phyloP scores from a whole-genome alignment of 306 rosid species.

The Inga oerstediana region DNA sequence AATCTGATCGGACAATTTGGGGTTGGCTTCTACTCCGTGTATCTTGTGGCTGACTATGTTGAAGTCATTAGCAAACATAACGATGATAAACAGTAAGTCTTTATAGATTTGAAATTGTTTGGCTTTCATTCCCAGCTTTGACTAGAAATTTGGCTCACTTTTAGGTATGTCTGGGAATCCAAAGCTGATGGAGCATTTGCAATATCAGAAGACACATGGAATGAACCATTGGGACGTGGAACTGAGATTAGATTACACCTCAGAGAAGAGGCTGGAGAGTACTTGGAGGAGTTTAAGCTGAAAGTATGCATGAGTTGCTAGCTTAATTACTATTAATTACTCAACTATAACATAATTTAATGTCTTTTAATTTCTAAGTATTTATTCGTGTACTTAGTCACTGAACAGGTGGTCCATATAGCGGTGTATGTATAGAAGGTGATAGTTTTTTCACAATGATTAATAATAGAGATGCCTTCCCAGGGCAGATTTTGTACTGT shows the following conservation, averaged over 20 bases:
- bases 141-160: slow-evolving; percentile 5
- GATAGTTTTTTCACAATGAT: not conserved
- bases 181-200: slow-evolving; percentile 99
- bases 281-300: slow-evolving; percentile 84
- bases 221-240: slow-evolving; percentile 96
- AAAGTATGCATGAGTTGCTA: slow-evolving; percentile 49
- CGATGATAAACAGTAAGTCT: slow-evolving; percentile 87
- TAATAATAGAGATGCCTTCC: not conserved
- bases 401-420: not conserved
- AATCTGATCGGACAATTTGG: slow-evolving; percentile 99
- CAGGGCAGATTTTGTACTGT: not conserved
- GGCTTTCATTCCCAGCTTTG: not conserved
- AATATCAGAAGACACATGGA: slow-evolving; percentile 91
- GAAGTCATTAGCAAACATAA: slow-evolving; percentile 96
- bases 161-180: slow-evolving; percentile 97
- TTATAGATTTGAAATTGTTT: not conserved
- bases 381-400: not conserved
- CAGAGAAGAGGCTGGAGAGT: slow-evolving; percentile 95
- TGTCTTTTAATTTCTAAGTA: not conserved
- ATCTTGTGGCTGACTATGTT: slow-evolving; percentile 94
- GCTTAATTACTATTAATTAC: not conserved
- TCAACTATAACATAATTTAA: slow-evolving; percentile 1
- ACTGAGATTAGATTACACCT: slow-evolving; percentile 95
- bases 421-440: not conserved
- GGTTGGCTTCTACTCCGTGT: slow-evolving; percentile 98